Evolutionary conservation across 495 filamentous ascomycete genomes (phyloP), one percentile per base, ranked within the genome.

Genomic region (Apiosordaria backusii): DNA sequence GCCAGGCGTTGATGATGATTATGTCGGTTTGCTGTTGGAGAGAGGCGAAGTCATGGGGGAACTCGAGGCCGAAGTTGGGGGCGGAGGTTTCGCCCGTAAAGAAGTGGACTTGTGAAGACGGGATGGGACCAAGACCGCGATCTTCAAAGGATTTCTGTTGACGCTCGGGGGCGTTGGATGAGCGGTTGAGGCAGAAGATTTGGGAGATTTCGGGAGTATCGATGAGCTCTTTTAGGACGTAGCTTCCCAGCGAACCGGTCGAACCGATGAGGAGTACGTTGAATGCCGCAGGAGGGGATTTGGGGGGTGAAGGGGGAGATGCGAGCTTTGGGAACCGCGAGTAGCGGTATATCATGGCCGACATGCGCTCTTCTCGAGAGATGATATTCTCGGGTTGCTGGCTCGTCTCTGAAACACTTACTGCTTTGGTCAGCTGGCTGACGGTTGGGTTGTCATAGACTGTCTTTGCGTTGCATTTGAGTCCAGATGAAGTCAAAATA

Each of bases 1-100:
- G 66, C 66, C 66, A 67, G 24, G 54, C 66, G 45, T 54, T 55
- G 18, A 64, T 40, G 2, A 67, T 45, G 1, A 67, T 24, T 4
- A 35, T 50, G 26, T 65, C 55, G 16, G 58, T 54, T 16, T 58
- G 7, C 25, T 24, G 19, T 4, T 60, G 57, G 57, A 60, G 57
- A n/a, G 21, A 24, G 22, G 22, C 21, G 24, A 26, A 60, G 4
- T 24, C 24, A 18, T 18, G 18, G 16, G 57, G 26, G 35, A 45
- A 45, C 19, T 60, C 57, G 22, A 60, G 57, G 21, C 57, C 24
- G 23, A 60, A 60, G 57, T 60, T 25, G 23, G 22, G 23, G 1
- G 24, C 19, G 5, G 57, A 60, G 57, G 57, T 60, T 60, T 60
- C 57, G 3, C 57, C 57, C 4, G 21, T 60, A 7, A 60, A 29